phyloP scores from a whole-genome alignment of 495 filamentous ascomycete species.

The Aspergillus biplanus region DNA sequence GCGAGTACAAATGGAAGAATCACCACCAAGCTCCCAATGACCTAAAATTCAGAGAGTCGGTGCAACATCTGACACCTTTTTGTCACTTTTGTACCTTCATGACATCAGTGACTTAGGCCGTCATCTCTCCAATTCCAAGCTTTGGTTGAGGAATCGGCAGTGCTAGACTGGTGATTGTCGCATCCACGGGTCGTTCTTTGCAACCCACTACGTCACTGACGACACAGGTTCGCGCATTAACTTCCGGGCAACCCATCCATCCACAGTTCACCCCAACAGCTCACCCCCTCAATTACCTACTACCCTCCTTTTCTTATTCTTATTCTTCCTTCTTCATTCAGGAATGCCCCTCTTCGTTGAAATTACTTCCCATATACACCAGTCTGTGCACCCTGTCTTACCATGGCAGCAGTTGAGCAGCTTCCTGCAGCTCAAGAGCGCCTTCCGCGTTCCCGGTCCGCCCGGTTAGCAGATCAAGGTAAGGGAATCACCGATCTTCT shows the following conservation, averaged over 20 bases:
- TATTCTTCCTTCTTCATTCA: slow-evolving; percentile 9
- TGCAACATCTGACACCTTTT: slow-evolving; percentile 12
- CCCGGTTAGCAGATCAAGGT: slow-evolving; percentile 49
- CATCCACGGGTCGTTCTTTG: slow-evolving; percentile 25
- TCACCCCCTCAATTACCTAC: slow-evolving; percentile 9
- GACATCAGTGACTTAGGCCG: slow-evolving; percentile 26
- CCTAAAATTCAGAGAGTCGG: not conserved
- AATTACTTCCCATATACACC: slow-evolving; percentile 15
- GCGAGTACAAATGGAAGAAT: slow-evolving; percentile 8
- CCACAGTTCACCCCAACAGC: slow-evolving; percentile 14
- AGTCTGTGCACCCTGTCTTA: slow-evolving; percentile 20
- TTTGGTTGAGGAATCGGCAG: slow-evolving; percentile 2
- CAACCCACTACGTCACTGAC: slow-evolving; percentile 34
- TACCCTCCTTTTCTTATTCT: slow-evolving; percentile 18
- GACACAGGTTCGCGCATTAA: slow-evolving; percentile 25
- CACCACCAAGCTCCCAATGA: slow-evolving; percentile 10
- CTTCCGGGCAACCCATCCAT: slow-evolving; percentile 36
- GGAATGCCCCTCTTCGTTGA: slow-evolving; percentile 24
- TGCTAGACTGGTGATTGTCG: slow-evolving; percentile 5
- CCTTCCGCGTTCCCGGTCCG: slow-evolving; percentile 32
- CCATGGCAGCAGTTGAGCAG: slow-evolving; percentile 39
- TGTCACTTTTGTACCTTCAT: slow-evolving; percentile 19
- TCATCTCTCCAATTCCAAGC: not conserved
- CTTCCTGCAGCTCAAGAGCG: slow-evolving; percentile 19
- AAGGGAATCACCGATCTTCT: slow-evolving; percentile 22